A percentile compares a stretch with the other conserved stretches of the same genome.
phyloP scores from a whole-genome alignment of 139 green algal genomes.

The Desmodesmus armatus region DNA sequence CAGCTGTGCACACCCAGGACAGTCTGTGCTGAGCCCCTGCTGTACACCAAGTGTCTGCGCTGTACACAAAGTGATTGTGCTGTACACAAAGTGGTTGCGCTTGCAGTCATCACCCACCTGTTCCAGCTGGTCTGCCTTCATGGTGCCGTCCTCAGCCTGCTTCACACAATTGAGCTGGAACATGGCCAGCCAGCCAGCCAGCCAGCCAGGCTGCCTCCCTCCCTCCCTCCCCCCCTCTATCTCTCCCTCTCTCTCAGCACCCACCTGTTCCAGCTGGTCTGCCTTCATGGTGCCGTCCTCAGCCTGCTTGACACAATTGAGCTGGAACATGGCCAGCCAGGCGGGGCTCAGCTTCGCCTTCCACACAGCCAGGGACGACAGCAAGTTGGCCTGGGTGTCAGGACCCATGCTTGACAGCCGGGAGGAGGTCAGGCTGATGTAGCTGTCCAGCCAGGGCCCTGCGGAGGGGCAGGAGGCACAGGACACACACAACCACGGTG shows the following conservation, averaged over 20 bases:
- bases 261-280: slow-evolving; percentile 34
- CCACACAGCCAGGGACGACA: slow-evolving; percentile 24
- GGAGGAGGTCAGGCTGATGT: background rate
- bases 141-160: slow-evolving; percentile 24
- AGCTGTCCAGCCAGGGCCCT: slow-evolving; percentile 28
- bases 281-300: slow-evolving; percentile 9
- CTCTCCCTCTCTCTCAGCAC: too few relatives aligned
- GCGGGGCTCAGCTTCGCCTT: background rate
- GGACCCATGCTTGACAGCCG: background rate
- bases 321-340: slow-evolving; percentile 38
- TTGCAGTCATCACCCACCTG: too few relatives aligned
- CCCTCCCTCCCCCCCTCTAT: too few relatives aligned
- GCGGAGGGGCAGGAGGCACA: too few relatives aligned
- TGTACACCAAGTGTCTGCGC: too few relatives aligned
- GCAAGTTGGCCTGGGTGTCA: background rate
- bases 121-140: slow-evolving; percentile 20
- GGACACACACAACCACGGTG: too few relatives aligned
- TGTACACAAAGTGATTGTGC: too few relatives aligned
- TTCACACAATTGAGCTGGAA: slow-evolving; percentile 39
- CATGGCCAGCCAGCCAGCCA: slow-evolving; percentile 27
- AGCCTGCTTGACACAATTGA: slow-evolving; percentile 32
- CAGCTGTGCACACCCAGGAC: too few relatives aligned
- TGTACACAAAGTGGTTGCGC: too few relatives aligned
- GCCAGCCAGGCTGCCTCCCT: too few relatives aligned
- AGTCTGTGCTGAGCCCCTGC: too few relatives aligned